These are phyloP conservation scores for Nicotiana otophora DNA, from an alignment of 257 asterid genomes.

Conservation along the genomic window DNA sequence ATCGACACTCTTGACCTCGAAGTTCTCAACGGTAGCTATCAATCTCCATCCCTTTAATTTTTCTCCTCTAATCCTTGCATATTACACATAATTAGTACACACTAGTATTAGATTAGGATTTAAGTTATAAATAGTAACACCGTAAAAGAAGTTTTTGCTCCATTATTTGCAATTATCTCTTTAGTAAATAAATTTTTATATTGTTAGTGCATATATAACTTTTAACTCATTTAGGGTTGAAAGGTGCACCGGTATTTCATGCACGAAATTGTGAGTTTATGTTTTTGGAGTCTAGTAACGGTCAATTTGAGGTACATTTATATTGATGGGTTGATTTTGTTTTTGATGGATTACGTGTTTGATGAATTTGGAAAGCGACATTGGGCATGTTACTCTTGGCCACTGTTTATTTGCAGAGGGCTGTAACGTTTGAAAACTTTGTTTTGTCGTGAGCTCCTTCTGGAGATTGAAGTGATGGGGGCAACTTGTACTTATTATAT, in stretches of 20 bases:
- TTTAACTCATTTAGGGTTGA: too few species aligned
- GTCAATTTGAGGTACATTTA: neutral
- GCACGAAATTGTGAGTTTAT: neutral
- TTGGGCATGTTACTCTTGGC: neutral
- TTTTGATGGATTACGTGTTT: neutral
- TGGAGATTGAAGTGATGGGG: neutral
- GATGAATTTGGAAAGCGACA: neutral
- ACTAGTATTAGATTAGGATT: too few species aligned
- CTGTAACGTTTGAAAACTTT: neutral
- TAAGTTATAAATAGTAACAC: too few species aligned
- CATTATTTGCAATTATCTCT: too few species aligned
- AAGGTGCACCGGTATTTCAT: neutral
- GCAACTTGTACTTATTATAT: neutral
- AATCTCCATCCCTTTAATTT: neutral
- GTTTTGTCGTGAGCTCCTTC: neutral
- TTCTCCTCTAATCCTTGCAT: neutral
- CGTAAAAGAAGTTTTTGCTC: too few species aligned
- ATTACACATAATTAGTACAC: neutral
- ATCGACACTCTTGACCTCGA: constrained; percentile 93
- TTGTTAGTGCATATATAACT: too few species aligned
- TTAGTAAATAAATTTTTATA: too few species aligned
- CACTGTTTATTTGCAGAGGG: neutral
- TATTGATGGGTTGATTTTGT: too few species aligned
- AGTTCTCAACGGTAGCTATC: constrained; percentile 67
- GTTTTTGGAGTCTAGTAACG: too few species aligned